Evolutionary conservation across 768 basidiomycete species (phyloP).

Genomic region (Leucosporidium scottii): DNA sequence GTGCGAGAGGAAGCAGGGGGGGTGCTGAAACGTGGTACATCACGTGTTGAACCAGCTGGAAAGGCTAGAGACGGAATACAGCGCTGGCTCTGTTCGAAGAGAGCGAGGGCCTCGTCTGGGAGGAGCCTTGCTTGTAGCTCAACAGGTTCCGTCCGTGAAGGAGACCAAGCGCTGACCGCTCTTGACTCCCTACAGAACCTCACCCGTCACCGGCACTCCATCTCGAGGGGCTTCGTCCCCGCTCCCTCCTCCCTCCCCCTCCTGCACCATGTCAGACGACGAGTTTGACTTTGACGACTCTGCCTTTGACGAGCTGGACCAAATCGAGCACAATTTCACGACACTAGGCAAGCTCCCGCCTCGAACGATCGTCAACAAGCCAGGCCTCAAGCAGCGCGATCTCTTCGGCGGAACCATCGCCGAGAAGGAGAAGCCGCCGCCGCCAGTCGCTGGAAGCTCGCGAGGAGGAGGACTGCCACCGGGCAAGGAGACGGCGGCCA

Average conservation of each 20-base stretch:
- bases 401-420: constrained; percentile 15
- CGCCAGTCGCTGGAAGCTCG: constrained; percentile 2
- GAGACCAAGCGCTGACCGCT: no score
- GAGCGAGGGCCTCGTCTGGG: no score
- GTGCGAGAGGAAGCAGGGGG: no score
- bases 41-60: no score
- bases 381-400: constrained; percentile 22
- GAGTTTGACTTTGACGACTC: constrained; percentile 30
- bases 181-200: no score
- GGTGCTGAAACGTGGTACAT: no score
- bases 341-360: constrained; percentile 12
- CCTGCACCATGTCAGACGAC: constrained; percentile 21
- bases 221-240: no score
- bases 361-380: constrained; percentile 15
- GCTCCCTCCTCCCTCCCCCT: neutral
- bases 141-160: no score
- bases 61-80: no score
- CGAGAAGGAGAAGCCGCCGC: constrained; percentile 1
- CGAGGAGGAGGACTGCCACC: constrained; percentile 11
- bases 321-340: constrained; percentile 20
- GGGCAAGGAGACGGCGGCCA: constrained; percentile 47
- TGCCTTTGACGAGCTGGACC: constrained; percentile 33
- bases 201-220: no score
- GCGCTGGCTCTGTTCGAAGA: no score
- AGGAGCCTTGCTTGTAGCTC: no score